Evolutionary conservation across 164 flowering plant genomes (phyloP), one percentile per base, ranked within the genome.

Genomic region (Litsea cubeba): DNA sequence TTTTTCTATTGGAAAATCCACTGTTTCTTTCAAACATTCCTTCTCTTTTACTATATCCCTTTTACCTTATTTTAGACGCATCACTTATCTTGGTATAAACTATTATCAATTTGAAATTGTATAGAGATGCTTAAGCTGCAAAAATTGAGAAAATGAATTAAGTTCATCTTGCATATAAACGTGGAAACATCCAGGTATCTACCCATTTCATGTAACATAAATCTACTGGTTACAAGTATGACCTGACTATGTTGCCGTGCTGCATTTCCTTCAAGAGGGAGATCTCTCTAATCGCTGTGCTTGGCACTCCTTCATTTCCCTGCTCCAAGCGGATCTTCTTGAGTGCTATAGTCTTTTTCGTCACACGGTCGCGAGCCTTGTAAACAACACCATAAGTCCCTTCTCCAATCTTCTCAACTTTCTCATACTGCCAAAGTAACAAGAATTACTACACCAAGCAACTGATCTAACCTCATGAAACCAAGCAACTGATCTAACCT

Each of bases 221-320:
- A 67, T 66, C 46, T 50, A 51, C 22, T 90, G 93, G 67, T 57
- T 62, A 30, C 26, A 57, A 11, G 24, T 57, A 71, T 58, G 65
- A 94, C 98, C 91, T 89, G 71, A 94, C 98, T 77, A 94, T 94
- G 77, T 94, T 94, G 35, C 86, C 88, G 81, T 94, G 98, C 81
- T 92, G 92, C 98, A 94, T 94, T 85, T 94, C 98, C 77, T 94
- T 94, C 89, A 94, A 87, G 68, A 94, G 91, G 12, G 98, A 92
- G 69, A 94, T 94, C 77, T 94, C 98, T 79, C 98, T 83, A 22
- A 94, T 92, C 12, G 98, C 97, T 2, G 97, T 94, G 82, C 97
- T 94, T 2, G 98, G 98, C 8, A 94, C 94, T 26, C 98, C 98
- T 75, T 94, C 98, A 79, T 94, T 97, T 82, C 92, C 97, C 82